Base-by-base conservation (phyloP, 2,329 filamentous ascomycete genomes). In the Aspergillus eucalypticola region DNA sequence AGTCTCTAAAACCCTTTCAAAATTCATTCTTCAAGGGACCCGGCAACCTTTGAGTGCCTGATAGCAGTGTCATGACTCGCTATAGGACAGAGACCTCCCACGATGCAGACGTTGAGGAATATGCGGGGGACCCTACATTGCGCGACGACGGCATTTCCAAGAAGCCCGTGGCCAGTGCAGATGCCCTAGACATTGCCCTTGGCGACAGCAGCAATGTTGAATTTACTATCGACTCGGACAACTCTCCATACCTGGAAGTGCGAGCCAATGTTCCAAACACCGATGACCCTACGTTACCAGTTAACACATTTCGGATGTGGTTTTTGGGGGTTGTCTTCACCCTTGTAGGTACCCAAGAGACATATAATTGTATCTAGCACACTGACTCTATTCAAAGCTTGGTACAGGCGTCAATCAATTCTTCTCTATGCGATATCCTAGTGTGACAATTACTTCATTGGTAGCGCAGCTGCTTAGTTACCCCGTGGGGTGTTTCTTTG, bases 341-440 rank as follows among this genome's bases (percentile, higher is more conserved):
- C 5, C 75, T 80, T 10, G 56, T 81, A 50, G 38, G 55, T 41
- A 39, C 39, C 29, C 13, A 19, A 13, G 8, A 50, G 4, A 19
- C 57, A n/a, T 25, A 5, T 25, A 4, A n/a, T 13, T 11, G 8
- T 41, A 15, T 19, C 19, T 60, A 46, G 56, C 48, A 5, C 39
- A 32, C 23, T 29, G 13, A 41, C 21, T 5, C 3, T 29, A 49
- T 38, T n/a, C 7, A 8, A 15, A 61, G 59, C 23, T 68, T 35
- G 78, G 78, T 17, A 75, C 79, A 8, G 79, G 75, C 2, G 75
- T 81, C 41, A 80, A 81, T 60, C 78, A 80, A 56, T 79, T 82
- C 68, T 81, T 81, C 67, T 74, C 73, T 8, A 70, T 81, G 56
- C 74, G 79, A 11, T 80, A 81, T 59, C 79, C 79, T 0, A 73